Evolutionary conservation across 176 grass and related monocot species (phyloP), one percentile per base, ranked within the genome.

Genomic region (Musa troglodytarum): DNA sequence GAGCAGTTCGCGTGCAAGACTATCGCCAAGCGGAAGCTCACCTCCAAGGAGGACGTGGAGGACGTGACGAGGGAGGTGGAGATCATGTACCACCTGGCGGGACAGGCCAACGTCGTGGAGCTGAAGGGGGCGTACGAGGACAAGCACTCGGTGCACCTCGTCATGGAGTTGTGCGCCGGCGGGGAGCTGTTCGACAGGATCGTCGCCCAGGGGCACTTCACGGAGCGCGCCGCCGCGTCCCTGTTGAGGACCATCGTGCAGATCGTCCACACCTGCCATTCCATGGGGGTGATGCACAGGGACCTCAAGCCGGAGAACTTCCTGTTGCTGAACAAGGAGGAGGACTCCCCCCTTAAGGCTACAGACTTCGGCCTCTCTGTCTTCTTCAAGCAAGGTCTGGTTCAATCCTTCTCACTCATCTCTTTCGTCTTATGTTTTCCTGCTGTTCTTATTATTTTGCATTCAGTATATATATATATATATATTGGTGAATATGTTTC

Each of bases 231-330:
- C 0, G 72, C 72, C 8, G 72, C 72, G 12, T 54, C 52, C 1
- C 72, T 74, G 12, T 10, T 74, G 12, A 25, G 72, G 53, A 34
- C 21, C 21, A 74, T 74, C 20, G 53, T 74, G 23, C 52, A 74
- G 20, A 56, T 74, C 11, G 9, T 74, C 23, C 53, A 74, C 6
- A 74, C 53, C 11, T 74, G 72, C 53, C 72, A 74, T 28, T 74
- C 72, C 1, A 57, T 74, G 72, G 72, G 72, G 25, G 73, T 75
- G 25, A 75, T 75, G 11, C 73, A 75, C 73, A 61, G 73, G 73
- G 73, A 75, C 24, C 54, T 75, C 52, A 75, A 75, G 54, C 73
- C 73, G 26, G 73, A 75, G 26, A 75, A 75, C 53, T 75, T 75
- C 54, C 73, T 75, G 13, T 49, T 75, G 73, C 15, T 75, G 54